Evolutionary conservation across 768 basidiomycete genomes (phyloP).

Genomic region (Podaxis sp.): DNA sequence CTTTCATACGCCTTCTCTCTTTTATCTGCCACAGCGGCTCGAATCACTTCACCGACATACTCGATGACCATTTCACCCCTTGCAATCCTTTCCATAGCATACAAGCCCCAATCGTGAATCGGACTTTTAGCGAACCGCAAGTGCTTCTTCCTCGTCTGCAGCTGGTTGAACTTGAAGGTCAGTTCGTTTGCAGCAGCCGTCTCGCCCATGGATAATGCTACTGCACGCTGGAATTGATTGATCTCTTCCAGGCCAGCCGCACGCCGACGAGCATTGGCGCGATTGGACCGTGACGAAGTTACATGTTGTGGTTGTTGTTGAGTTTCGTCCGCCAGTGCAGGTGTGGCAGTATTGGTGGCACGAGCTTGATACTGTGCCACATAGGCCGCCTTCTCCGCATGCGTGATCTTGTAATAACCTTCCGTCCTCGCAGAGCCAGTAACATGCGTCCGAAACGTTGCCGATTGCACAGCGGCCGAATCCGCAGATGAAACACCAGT

Average conservation of each 20-base stretch:
- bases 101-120: constrained; percentile 98
- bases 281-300: constrained; percentile 83
- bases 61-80: constrained; percentile 99
- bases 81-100: constrained; percentile 95
- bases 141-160: constrained; percentile 97
- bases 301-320: constrained; percentile 55
- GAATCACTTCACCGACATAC: constrained; percentile 96
- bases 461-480: constrained; percentile 29
- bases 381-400: constrained; percentile 88
- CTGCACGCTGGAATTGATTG: constrained; percentile 83
- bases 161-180: constrained; percentile 96
- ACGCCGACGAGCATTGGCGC: constrained; percentile 88
- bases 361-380: constrained; percentile 85
- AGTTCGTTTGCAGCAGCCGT: constrained; percentile 61
- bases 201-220: constrained; percentile 75
- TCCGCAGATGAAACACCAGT: neutral
- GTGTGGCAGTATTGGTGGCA: constrained; percentile 36
- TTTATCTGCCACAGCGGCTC: constrained; percentile 94
- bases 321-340: constrained; percentile 46
- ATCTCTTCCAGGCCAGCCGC: constrained; percentile 94
- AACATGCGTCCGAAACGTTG: constrained; percentile 70
- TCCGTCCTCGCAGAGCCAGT: constrained; percentile 91
- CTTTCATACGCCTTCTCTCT: constrained; percentile 96
- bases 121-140: constrained; percentile 92
- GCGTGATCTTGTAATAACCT: constrained; percentile 94